phyloP scores from a whole-genome alignment of 192 early-diverging fungal genomes.

The Obelidium mucronatum region DNA sequence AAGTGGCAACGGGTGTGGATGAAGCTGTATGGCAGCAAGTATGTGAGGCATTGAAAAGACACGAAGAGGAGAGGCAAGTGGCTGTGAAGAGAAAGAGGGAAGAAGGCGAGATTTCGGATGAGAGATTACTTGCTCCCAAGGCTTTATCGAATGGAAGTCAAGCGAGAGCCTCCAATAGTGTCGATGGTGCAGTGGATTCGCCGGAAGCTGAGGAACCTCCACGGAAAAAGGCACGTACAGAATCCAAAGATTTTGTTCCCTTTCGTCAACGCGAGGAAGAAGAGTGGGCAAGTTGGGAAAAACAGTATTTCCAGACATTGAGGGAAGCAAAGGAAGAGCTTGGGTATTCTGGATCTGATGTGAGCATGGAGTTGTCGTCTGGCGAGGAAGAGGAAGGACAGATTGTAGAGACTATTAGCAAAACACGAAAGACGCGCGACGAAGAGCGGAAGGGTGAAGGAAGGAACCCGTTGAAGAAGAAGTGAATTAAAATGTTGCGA shows the following conservation, averaged over 20 bases:
- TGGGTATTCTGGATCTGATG: neutral
- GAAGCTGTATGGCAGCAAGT: conserved; percentile 21
- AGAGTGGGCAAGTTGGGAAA: conserved; percentile 14
- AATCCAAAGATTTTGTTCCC: no score
- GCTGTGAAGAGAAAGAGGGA: conserved; percentile 8
- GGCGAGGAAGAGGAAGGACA: neutral
- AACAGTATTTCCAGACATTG: neutral
- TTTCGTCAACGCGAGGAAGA: no score
- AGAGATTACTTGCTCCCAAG: no score
- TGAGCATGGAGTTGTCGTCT: conserved; percentile 18
- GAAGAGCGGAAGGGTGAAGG: conserved; percentile 13
- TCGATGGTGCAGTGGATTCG: neutral
- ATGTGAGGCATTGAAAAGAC: conserved; percentile 3
- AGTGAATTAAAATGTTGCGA: no score
- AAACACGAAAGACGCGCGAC: no score
- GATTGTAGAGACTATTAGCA: no score
- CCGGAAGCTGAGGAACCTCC: neutral
- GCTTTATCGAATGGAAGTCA: no score
- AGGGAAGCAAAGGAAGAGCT: conserved; percentile 27
- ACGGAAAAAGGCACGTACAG: neutral
- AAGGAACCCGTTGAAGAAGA: conserved; percentile 17
- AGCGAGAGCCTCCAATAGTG: neutral
- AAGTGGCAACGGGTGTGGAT: conserved; percentile 16
- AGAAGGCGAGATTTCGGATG: neutral
- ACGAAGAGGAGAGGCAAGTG: neutral